Conservation (phyloP, 1,284 basidiomycete species). For the Veloboletus limbatus region DNA sequence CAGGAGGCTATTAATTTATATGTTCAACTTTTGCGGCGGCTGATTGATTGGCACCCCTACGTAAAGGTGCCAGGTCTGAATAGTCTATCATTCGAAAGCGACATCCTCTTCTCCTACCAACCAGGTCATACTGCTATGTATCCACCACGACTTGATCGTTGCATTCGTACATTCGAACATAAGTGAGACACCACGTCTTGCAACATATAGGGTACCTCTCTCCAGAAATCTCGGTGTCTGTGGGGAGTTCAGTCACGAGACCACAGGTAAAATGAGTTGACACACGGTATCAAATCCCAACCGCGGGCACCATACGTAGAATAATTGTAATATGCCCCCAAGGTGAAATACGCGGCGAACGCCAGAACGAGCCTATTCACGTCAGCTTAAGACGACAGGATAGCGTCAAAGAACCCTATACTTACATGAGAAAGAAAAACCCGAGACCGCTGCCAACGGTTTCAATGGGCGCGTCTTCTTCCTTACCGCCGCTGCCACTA, state of each 20-base stretch:
- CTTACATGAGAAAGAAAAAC: constrained; percentile 82
- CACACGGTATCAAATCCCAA: constrained; percentile 76
- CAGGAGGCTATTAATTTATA: constrained; percentile 23
- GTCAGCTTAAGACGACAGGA: background rate
- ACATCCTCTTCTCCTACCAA: background rate
- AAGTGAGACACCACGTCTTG: constrained; percentile 73
- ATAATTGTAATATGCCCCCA: constrained; percentile 84
- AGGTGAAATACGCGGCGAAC: constrained; percentile 62
- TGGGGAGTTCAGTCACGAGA: constrained; percentile 7
- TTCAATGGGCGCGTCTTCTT: constrained; percentile 31
- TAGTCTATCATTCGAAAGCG: constrained; percentile 11
- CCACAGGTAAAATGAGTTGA: constrained; percentile 11
- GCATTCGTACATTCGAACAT: constrained; percentile 66
- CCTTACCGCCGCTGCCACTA: constrained; percentile 34
- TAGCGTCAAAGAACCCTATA: constrained; percentile 14
- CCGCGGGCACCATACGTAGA: constrained; percentile 79
- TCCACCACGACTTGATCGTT: constrained; percentile 62
- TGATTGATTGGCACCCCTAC: constrained; percentile 9
- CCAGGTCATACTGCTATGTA: constrained; percentile 67
- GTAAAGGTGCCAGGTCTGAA: constrained; percentile 17
- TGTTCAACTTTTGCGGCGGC: constrained; percentile 21
- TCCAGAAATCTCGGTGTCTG: constrained; percentile 85
- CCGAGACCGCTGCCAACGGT: constrained; percentile 72
- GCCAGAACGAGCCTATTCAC: constrained; percentile 58
- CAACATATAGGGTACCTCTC: constrained; percentile 81